Evolutionary conservation across 2,329 filamentous ascomycete genomes (phyloP).

Genomic region (Sclerotinia spermophila): DNA sequence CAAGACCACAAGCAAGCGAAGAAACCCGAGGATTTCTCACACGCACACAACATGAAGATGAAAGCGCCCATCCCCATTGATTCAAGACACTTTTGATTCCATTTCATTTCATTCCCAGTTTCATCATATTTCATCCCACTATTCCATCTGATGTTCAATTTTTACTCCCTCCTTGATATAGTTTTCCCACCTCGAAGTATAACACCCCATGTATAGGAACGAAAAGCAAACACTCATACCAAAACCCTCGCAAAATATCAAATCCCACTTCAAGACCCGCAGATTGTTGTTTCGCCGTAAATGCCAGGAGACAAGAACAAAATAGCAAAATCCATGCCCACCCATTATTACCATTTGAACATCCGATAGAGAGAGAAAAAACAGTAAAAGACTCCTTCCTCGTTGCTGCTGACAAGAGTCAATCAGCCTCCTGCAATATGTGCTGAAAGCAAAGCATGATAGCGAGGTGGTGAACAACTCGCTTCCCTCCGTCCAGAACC

Average conservation of each 20-base stretch:
- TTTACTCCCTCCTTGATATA: slow-evolving; percentile 6
- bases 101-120: neutral
- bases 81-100: neutral
- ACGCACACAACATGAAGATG: neutral
- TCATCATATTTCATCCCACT: slow-evolving; percentile 2
- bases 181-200: neutral
- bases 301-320: slow-evolving; percentile 11
- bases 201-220: neutral
- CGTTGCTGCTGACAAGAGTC: slow-evolving; percentile 2
- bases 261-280: neutral
- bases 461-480: slow-evolving; percentile 13
- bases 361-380: slow-evolving; percentile 6
- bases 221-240: slow-evolving; percentile 7
- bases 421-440: slow-evolving; percentile 11
- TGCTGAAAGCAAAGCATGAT: slow-evolving; percentile 10
- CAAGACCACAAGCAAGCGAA: neutral
- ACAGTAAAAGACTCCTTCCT: slow-evolving; percentile 5
- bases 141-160: neutral
- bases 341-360: slow-evolving; percentile 13
- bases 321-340: neutral
- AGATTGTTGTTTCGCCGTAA: slow-evolving; percentile 9
- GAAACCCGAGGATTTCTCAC: neutral
- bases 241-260: neutral
- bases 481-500: slow-evolving; percentile 17
- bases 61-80: neutral